Base-by-base conservation (phyloP, 441 rosid species). In the Aquilaria agallochum region DNA sequence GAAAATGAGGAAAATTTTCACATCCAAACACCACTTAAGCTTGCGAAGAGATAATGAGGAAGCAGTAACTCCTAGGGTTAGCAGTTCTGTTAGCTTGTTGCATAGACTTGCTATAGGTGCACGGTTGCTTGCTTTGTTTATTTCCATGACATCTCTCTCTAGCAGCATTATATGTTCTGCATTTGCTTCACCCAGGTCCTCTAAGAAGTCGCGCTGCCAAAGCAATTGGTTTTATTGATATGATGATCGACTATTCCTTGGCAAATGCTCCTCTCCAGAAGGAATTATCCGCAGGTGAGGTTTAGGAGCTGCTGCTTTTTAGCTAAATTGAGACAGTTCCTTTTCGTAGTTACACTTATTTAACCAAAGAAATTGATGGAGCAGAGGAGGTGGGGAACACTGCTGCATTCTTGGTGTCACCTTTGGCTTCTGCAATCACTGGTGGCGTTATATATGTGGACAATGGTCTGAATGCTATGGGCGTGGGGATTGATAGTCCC, bases 401-500 rank as follows among this genome's bases (percentile, higher is more conserved):
- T 2, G 98, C 95, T 33, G 95, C 98, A 11, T 89, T 92, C 82
- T 73, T 92, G 63, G 91, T 67, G 31, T 92, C 96, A 1, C 95
- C 97, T 31, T 50, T 92, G 73, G 98, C 96, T 40, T 89, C 96
- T 13, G 98, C 95, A 1, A 87, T 92, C 57, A 92, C 95, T 0
- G 95, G 98, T n/a, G 86, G 87, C 9, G 77, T 89, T 36, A 71
- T 91, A 47, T 94, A 88, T 15, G 96, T 89, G 1, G 98, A 89
- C 72, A 94, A 94, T 63, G 97, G 98, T 47, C 84, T 94, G 49
- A 85, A 91, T 30, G 87, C 92, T 13, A 94, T 94, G 98, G 98
- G 96, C 1, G 91, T 94, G 0, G 95, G 89, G 44, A 74, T 94
- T 0, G 97, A 94, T 81, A 94, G 97, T 73, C 97, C 96, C 0